Percentiles rank a stretch among this genome's conserved stretches.
Evolutionary conservation across 768 basidiomycete genomes (phyloP).

Genomic region (Cyclocybe cylindracea): DNA sequence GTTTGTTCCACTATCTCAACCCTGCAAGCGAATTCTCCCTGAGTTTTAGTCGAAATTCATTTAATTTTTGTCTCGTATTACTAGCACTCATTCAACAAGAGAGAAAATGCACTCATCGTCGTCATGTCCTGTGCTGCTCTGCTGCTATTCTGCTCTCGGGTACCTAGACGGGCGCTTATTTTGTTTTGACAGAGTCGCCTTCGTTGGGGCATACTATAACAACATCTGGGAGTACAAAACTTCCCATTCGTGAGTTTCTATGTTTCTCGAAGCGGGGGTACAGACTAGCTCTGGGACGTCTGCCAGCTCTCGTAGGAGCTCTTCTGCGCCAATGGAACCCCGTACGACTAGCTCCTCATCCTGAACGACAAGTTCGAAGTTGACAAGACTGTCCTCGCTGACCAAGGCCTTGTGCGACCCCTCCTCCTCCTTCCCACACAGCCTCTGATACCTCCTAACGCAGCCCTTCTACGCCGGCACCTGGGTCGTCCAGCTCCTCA

Average conservation of each 20-base stretch:
- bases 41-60: neutral
- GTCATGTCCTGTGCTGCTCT: conserved; percentile 58
- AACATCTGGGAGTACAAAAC: conserved; percentile 51
- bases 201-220: conserved; percentile 53
- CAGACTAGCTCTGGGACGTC: too few species aligned
- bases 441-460: neutral
- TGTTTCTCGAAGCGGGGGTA: conserved; percentile 8
- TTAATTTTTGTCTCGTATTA: neutral
- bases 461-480: conserved; percentile 49
- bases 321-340: conserved; percentile 46
- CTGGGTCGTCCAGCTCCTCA: conserved; percentile 45
- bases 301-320: conserved; percentile 50
- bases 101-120: conserved; percentile 58
- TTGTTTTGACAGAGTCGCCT: conserved; percentile 32
- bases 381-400: conserved; percentile 36
- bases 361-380: conserved; percentile 46
- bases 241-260: conserved; percentile 26
- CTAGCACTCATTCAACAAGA: conserved; percentile 63
- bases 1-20: conserved; percentile 51
- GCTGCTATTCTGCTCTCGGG: conserved; percentile 52
- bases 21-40: conserved; percentile 35
- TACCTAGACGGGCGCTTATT: neutral
- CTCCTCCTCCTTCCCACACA: neutral
- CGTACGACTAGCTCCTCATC: conserved; percentile 48
- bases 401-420: conserved; percentile 38